A percentile compares a stretch with the other conserved stretches of the same genome.
Evolutionary conservation across 257 asterid species (phyloP).

Genomic region (Solanum pinnatisectum): DNA sequence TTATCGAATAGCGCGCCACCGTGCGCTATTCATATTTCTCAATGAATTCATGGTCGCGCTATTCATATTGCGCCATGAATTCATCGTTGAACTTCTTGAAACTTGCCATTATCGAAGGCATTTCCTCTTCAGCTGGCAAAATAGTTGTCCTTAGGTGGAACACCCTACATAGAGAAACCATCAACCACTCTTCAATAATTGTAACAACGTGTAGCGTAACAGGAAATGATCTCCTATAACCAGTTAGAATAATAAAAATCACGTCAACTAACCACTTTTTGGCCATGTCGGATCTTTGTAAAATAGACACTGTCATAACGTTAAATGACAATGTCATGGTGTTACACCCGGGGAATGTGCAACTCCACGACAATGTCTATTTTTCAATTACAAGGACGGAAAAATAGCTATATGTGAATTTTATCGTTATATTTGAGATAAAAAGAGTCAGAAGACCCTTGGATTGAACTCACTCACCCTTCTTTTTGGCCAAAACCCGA

Average conservation of each 20-base stretch:
- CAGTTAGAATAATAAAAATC: not conserved
- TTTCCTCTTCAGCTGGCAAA: slow-evolving; percentile 93
- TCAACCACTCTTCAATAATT: not conserved
- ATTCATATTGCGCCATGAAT: slow-evolving; percentile 85
- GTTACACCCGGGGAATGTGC: not conserved
- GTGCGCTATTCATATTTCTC: not conserved
- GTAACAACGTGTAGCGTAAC: not conserved
- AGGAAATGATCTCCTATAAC: not conserved
- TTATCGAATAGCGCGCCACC: not conserved
- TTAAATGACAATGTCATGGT: not conserved
- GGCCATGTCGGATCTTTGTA: not conserved
- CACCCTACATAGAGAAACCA: slow-evolving; percentile 39
- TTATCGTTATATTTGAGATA: not conserved
- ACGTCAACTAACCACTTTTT: not conserved
- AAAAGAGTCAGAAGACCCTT: not conserved
- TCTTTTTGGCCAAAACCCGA: slow-evolving; percentile 98
- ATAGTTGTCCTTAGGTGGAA: slow-evolving; percentile 96
- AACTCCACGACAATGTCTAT: not conserved
- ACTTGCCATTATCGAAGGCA: slow-evolving; percentile 81
- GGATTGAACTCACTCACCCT: slow-evolving; percentile 42
- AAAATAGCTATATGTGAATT: not conserved
- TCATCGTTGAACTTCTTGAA: slow-evolving; percentile 88
- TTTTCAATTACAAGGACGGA: not conserved
- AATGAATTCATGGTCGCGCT: slow-evolving; percentile 2
- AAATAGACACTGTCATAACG: not conserved